Conservation (phyloP, 75 land plant genomes). For the Cryptomeria japonica region DNA sequence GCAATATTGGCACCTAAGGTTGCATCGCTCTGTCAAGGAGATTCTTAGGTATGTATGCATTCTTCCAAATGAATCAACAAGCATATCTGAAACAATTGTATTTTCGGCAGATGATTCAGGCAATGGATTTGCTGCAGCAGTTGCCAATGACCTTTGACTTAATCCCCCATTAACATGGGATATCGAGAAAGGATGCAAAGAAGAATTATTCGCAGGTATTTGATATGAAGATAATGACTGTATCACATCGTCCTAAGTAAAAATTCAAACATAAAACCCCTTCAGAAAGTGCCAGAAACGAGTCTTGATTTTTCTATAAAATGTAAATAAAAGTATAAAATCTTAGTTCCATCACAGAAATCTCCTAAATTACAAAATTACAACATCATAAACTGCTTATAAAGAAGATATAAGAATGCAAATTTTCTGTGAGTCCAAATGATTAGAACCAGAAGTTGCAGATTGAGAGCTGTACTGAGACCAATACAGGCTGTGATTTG, state of each 20-base stretch:
- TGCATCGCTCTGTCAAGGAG: constrained; percentile 97
- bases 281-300: not conserved
- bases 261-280: constrained; percentile 1
- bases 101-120: constrained; percentile 26
- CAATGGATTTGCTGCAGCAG: constrained; percentile 27
- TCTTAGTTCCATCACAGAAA: not conserved
- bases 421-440: not conserved
- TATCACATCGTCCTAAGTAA: not conserved
- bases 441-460: not conserved
- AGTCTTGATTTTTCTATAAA: not conserved
- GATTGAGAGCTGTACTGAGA: not conserved
- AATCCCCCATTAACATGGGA: not conserved
- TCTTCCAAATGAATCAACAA: constrained; percentile 91
- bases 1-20: constrained; percentile 93
- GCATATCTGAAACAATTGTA: constrained; percentile 59
- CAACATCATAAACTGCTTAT: not conserved
- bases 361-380: not conserved
- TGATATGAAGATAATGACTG: constrained; percentile 11
- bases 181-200: not conserved
- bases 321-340: not conserved
- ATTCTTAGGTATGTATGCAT: constrained; percentile 88
- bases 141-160: constrained; percentile 21
- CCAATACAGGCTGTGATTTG: not conserved
- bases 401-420: not conserved
- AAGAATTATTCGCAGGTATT: not conserved